Conservation (phyloP, 2,329 filamentous ascomycete genomes). For the Beauveria pseudobassiana region DNA sequence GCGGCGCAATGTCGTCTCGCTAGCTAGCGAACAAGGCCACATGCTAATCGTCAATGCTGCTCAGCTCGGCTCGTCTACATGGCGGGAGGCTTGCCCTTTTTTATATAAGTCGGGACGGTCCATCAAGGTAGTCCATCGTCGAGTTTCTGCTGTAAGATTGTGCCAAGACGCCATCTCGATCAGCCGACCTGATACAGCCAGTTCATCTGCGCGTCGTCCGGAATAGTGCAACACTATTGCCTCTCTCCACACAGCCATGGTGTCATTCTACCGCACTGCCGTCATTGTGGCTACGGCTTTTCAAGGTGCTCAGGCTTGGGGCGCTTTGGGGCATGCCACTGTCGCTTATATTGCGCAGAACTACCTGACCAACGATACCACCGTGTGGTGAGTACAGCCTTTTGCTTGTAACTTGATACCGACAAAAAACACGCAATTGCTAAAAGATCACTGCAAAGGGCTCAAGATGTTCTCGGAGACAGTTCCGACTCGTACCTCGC, state of each 20-base stretch:
- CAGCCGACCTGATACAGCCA: conserved; percentile 1
- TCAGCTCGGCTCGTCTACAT: background rate
- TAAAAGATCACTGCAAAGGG: conserved; percentile 14
- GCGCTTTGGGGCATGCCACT: conserved; percentile 41
- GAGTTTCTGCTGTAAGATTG: background rate
- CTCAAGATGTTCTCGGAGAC: conserved; percentile 30
- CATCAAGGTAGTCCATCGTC: conserved; percentile 1
- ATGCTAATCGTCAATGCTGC: background rate
- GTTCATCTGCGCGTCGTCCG: background rate
- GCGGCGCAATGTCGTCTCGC: background rate
- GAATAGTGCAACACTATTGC: background rate
- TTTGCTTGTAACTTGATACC: background rate
- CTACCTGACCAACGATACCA: conserved; percentile 35
- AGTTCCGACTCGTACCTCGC: conserved; percentile 39
- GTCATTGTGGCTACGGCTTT: conserved; percentile 12
- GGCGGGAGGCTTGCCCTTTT: background rate
- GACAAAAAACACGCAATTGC: background rate
- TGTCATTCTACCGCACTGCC: conserved; percentile 3
- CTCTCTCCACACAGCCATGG: conserved; percentile 2
- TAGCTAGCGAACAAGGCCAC: background rate
- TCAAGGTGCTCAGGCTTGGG: conserved; percentile 28
- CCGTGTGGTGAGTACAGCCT: conserved; percentile 13
- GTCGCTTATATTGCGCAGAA: conserved; percentile 46
- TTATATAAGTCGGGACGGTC: conserved; percentile 6
- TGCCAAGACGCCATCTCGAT: conserved; percentile 11